Base-by-base conservation (phyloP, 225 moss, liverwort and hornwort species). In the Sphagnum tenellum region DNA sequence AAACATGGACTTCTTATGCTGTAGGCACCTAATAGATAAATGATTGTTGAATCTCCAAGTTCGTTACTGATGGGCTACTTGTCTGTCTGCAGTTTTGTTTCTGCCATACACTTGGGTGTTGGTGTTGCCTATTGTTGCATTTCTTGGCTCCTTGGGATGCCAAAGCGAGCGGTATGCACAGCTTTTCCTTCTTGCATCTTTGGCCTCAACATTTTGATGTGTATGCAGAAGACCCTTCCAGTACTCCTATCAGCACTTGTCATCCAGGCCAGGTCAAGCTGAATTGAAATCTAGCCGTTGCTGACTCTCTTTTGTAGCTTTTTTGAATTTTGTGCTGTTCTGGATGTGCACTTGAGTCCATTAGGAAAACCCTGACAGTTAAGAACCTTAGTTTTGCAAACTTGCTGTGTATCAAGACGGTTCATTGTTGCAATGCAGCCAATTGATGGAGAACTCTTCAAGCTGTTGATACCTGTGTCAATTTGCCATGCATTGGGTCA, bases 401-500 rank as follows among this genome's bases (percentile, higher is more conserved):
- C 46, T 7, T 48, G 2, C 11, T 63, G 29, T 4, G 11, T 12
- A 11, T 46, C 46, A 45, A 29, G 46, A 63, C 3, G 4, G 5
- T 66, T 4, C 51, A 50, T n/a, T 29, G 60, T 59, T 44, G 56
- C 67, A 29, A 49, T 81, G 60, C 81, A 87, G 87, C 79, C 80
- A 3, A 80, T 92, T 50, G 92, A 90, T 64, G 73, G 70, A 66
- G 75, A 86, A 0, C 83, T 92, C 44, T 75, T 82, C 75, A 66
- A 81, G 57, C 44, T 93, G 71, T 73, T 98, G 71, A 3, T 80
- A 51, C 96, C 96, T 10, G 93, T 98, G 7, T 79, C 96, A 48
- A 70, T 86, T 71, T 92, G 96, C 83, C 96, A 98, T 71, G 96
- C 96, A 3, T 71, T 98, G 71, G 96, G 96, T 55, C 96, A 98